A percentile compares a stretch with the other conserved stretches of the same genome.
phyloP scores from a whole-genome alignment of 2,329 filamentous ascomycete species.

The Sporothrix variecibatus region DNA sequence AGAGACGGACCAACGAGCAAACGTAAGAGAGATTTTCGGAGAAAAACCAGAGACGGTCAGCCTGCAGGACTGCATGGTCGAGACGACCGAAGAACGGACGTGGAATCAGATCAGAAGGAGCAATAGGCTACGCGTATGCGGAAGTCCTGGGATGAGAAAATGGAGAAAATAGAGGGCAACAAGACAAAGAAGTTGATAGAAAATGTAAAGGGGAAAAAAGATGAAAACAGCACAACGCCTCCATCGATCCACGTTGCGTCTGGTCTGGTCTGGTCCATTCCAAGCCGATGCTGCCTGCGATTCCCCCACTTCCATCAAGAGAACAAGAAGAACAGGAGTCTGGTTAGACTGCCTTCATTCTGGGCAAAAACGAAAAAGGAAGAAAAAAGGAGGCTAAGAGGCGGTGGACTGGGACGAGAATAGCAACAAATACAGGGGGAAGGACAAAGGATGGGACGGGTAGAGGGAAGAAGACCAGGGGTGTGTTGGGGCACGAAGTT shows the following conservation, averaged over 20 bases:
- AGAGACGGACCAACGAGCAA: not conserved
- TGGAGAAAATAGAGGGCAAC: not conserved
- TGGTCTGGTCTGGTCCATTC: not conserved
- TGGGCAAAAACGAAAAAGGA: not conserved
- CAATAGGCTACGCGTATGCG: conserved; percentile 1
- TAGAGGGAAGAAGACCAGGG: not conserved
- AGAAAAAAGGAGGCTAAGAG: not conserved
- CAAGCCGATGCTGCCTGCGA: not conserved
- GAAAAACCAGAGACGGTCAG: not conserved
- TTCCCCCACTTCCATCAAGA: not conserved
- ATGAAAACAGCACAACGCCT: not conserved
- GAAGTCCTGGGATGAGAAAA: not conserved
- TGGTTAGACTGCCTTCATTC: not conserved
- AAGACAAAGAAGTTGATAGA: not conserved
- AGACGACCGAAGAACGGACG: not conserved
- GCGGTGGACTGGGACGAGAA: conserved; percentile 20
- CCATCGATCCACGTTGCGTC: not conserved
- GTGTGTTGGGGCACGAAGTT: not conserved
- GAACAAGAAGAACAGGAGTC: not conserved
- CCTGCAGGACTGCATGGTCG: not conserved
- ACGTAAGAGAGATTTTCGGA: not conserved
- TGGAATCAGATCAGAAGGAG: not conserved
- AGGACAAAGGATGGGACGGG: not conserved
- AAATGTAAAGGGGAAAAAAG: too few species aligned
- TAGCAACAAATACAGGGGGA: conserved; percentile 9